A percentile compares a stretch with the other conserved stretches of the same genome.
Evolutionary conservation across 2,329 filamentous ascomycete genomes (phyloP).

Genomic region (Immersiporthe knoxdaviesiana): DNA sequence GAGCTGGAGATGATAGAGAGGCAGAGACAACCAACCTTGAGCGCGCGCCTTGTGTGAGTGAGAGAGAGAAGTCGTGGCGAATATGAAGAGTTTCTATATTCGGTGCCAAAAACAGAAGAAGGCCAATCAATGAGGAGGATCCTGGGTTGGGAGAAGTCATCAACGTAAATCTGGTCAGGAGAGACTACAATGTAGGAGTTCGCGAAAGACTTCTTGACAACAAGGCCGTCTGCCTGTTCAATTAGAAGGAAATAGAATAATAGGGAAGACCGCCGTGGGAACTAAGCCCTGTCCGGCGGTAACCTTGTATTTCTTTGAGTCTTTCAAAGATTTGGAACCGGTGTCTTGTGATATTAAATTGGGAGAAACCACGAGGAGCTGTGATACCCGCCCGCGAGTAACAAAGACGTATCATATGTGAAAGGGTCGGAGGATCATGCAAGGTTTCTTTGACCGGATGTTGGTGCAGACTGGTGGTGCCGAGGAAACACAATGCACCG

Average conservation of each 20-base stretch:
- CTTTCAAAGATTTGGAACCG: neutral
- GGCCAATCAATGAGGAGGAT: neutral
- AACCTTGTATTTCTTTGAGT: neutral
- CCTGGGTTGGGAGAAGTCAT: neutral
- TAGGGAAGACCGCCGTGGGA: neutral
- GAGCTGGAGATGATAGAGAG: neutral
- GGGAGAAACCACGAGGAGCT: neutral
- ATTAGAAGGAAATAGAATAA: neutral
- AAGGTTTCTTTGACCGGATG: neutral
- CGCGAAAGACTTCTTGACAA: neutral
- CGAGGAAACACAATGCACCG: neutral
- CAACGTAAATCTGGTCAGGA: neutral
- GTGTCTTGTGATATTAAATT: neutral
- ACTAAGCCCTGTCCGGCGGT: slow-evolving; percentile 3
- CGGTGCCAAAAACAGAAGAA: neutral
- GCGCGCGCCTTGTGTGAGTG: neutral
- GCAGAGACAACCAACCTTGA: neutral
- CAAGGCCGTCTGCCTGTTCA: neutral
- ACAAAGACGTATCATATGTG: neutral
- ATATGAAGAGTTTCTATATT: neutral
- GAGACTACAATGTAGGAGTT: neutral
- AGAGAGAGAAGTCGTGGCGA: neutral
- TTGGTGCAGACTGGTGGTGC: neutral
- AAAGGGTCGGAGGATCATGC: neutral
- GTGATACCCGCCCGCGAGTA: neutral